phyloP scores from a whole-genome alignment of 768 basidiomycete species.

The Macrolepiota dolichaula region DNA sequence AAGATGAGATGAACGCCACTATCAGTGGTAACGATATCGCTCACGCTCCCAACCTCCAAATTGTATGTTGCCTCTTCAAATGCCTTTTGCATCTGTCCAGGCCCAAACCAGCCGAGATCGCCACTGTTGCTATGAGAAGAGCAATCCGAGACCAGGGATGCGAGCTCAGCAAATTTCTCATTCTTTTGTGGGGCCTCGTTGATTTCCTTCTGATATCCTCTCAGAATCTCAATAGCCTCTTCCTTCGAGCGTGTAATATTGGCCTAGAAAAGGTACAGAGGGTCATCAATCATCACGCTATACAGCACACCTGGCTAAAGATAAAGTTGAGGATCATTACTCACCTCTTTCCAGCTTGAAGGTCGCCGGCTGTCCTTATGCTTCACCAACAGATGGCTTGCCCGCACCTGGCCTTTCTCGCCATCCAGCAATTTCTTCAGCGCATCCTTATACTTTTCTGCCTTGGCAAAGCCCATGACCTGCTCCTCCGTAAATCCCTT shows the following conservation, averaged over 20 bases:
- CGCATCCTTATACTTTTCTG: slow-evolving; percentile 39
- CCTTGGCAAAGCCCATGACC: slow-evolving; percentile 63
- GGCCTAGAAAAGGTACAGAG: slow-evolving; percentile 31
- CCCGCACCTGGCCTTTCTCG: slow-evolving; percentile 65
- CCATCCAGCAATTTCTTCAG: slow-evolving; percentile 13
- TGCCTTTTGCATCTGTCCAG: slow-evolving; percentile 93
- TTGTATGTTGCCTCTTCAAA: slow-evolving; percentile 89
- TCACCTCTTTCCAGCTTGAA: slow-evolving; percentile 82
- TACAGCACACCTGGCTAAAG: background rate
- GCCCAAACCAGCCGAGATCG: slow-evolving; percentile 85
- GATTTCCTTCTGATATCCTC: slow-evolving; percentile 61
- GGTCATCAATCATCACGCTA: background rate
- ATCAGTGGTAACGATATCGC: slow-evolving; percentile 82
- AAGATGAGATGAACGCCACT: slow-evolving; percentile 94
- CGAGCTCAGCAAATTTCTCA: slow-evolving; percentile 74
- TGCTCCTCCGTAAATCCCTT: slow-evolving; percentile 57
- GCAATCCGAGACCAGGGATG: slow-evolving; percentile 80
- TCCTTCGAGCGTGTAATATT: slow-evolving; percentile 86
- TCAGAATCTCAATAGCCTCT: slow-evolving; percentile 82
- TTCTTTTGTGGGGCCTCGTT: slow-evolving; percentile 44
- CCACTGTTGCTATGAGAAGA: slow-evolving; percentile 79
- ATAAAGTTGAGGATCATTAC: slow-evolving; percentile 17
- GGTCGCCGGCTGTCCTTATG: slow-evolving; percentile 77
- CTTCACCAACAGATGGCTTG: slow-evolving; percentile 95
- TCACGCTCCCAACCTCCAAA: slow-evolving; percentile 71